Evolutionary conservation across 2,329 filamentous ascomycete genomes (phyloP), one percentile per base, ranked within the genome.

Genomic region (Ceratocystis huliohia): DNA sequence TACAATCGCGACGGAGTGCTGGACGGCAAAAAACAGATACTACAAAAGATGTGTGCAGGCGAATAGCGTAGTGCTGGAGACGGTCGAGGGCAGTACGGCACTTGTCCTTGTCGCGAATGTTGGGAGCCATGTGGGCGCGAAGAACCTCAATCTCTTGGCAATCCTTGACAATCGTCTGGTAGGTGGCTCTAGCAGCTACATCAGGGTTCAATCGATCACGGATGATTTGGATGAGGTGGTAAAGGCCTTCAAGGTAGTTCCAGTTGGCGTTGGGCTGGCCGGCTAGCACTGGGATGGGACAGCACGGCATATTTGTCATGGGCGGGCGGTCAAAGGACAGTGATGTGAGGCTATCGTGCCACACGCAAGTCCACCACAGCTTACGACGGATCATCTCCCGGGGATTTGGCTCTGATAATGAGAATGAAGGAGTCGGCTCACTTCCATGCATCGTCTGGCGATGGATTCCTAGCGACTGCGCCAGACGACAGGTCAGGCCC

Each of bases 261-360:
- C 81, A 80, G 30, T 82, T 80, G 37, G 80, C 79, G 2, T 75
- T 75, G 0, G 75, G 71, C 30, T 78, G 72, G 0, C 73, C 76
- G 0, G 76, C 73, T 6, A 76, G 76, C 63, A 79, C 70, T 3
- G 84, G 80, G 62, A 84, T 81, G 6, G 81, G 76, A 69, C 81
- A 81, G 71, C 80, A 79, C 44, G 82, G 78, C 68, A 83, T 81
- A 71, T 81, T 83, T 25, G 84, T 86, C 78, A 86, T 85, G 1
- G 85, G 84, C 5, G 80, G 79, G n/a, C 84, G 78, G 70, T 87
- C 84, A 72, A 87, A 87, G 0, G 84, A 87, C 1, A 87, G 74
- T 0, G 84, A 87, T 0, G 84, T 85, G 22, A 87, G 75, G 5
- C 83, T 86, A 66, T 87, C 84, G 69, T 87, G 84, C 84, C 84